phyloP scores from a whole-genome alignment of 164 flowering plant genomes.

The Protea cynaroides region DNA sequence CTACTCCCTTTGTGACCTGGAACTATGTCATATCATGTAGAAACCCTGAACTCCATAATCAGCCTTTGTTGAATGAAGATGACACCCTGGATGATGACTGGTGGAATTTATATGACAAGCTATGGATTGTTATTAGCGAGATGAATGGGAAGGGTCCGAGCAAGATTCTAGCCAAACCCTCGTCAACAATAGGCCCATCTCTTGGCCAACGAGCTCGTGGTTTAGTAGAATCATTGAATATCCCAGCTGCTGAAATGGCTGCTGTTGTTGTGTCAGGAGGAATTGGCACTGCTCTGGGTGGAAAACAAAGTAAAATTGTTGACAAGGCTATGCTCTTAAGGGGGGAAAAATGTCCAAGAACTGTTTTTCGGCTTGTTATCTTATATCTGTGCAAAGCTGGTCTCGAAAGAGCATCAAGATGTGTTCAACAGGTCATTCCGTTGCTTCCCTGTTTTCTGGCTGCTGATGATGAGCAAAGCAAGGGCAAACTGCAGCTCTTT shows the following conservation, averaged over 20 bases:
- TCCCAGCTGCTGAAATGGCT: conserved; percentile 99
- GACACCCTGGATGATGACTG: conserved; percentile 44
- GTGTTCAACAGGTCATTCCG: conserved; percentile 73
- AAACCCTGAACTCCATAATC: conserved; percentile 19
- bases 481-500: conserved; percentile 80
- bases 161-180: conserved; percentile 48
- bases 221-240: conserved; percentile 88
- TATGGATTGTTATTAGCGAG: conserved; percentile 71
- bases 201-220: conserved; percentile 99
- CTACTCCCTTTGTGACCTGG: conserved; percentile 2
- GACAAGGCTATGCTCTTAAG: conserved; percentile 96
- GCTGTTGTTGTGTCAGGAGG: conserved; percentile 98
- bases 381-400: conserved; percentile 73
- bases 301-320: conserved; percentile 62
- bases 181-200: conserved; percentile 60
- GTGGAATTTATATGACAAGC: conserved; percentile 84
- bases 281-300: conserved; percentile 82
- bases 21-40: conserved; percentile 16
- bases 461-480: conserved; percentile 91
- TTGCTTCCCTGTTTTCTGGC: conserved; percentile 74
- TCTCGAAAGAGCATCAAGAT: conserved; percentile 76
- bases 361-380: conserved; percentile 66
- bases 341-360: conserved; percentile 87
- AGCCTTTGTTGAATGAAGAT: conserved; percentile 27
- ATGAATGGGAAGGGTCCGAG: conserved; percentile 86